Conservation (phyloP, 1,139 yeast genomes). For the Saccharomyces pastorianus region DNA sequence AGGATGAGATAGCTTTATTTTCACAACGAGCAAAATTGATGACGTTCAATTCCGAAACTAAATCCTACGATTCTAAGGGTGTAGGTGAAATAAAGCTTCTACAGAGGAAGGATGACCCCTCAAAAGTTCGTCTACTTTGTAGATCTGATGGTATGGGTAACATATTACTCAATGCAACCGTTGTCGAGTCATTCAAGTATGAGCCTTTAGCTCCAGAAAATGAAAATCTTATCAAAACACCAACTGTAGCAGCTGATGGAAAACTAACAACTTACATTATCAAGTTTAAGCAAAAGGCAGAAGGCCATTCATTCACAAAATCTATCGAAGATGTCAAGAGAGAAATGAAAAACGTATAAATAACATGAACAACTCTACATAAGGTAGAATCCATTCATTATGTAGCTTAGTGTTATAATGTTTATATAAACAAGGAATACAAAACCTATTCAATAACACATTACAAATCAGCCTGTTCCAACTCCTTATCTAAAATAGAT, state of each 20-base stretch:
- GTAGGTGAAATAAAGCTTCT: slow-evolving; percentile 76
- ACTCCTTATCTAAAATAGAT: slow-evolving; percentile 13
- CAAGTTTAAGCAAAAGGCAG: slow-evolving; percentile 63
- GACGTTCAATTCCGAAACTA: slow-evolving; percentile 46
- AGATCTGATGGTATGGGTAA: slow-evolving; percentile 87
- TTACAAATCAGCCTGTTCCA: slow-evolving; percentile 12
- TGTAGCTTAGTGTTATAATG: not conserved
- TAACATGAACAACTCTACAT: not conserved
- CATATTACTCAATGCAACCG: slow-evolving; percentile 59
- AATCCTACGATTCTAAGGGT: slow-evolving; percentile 54
- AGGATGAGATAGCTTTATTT: slow-evolving; percentile 58
- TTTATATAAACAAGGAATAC: not conserved
- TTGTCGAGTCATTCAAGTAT: slow-evolving; percentile 48
- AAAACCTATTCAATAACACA: not conserved
- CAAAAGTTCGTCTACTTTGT: slow-evolving; percentile 62
- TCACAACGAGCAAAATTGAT: slow-evolving; percentile 68
- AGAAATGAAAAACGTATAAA: slow-evolving; percentile 15
- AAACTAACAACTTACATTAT: slow-evolving; percentile 54
- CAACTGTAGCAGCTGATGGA: slow-evolving; percentile 43
- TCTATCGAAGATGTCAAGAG: slow-evolving; percentile 43
- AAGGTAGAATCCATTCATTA: not conserved
- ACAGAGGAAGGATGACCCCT: slow-evolving; percentile 44
- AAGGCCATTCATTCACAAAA: slow-evolving; percentile 55
- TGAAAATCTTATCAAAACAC: slow-evolving; percentile 45
- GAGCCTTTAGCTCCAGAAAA: slow-evolving; percentile 46